Conservation (phyloP, 306 rosid species). For the Vicia sativa region DNA sequence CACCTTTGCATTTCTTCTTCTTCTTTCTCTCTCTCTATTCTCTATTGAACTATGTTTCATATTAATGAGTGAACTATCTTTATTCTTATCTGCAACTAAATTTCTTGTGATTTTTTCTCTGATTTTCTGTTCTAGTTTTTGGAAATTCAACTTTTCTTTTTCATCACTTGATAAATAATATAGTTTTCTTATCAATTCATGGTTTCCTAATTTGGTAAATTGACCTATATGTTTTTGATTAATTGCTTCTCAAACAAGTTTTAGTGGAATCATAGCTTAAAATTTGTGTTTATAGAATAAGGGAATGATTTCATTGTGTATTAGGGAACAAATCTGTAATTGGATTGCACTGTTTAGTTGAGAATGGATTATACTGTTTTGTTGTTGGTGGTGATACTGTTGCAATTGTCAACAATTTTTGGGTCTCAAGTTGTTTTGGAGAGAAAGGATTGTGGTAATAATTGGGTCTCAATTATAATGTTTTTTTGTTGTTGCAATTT, state of each 20-base stretch:
- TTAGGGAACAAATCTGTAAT: slow-evolving; percentile 33
- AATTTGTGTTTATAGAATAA: slow-evolving; percentile 5
- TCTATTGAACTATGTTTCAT: not conserved
- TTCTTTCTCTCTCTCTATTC: slow-evolving; percentile 15
- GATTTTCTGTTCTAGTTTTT: slow-evolving; percentile 39
- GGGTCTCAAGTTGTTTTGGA: slow-evolving; percentile 49
- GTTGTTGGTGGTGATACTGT: slow-evolving; percentile 50
- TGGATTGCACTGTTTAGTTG: slow-evolving; percentile 35
- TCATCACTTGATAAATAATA: slow-evolving; percentile 1
- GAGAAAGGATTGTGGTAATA: slow-evolving; percentile 56
- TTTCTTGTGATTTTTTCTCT: slow-evolving; percentile 29
- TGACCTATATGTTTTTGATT: slow-evolving; percentile 34
- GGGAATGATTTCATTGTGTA: slow-evolving; percentile 43
- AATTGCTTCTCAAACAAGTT: slow-evolving; percentile 13
- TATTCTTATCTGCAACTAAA: slow-evolving; percentile 33
- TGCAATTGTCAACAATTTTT: slow-evolving; percentile 52
- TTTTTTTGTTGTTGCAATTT: slow-evolving; percentile 32
- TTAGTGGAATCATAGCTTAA: slow-evolving; percentile 9
- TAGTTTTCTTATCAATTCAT: slow-evolving; percentile 12
- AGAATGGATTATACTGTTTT: slow-evolving; percentile 51
- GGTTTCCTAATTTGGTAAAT: slow-evolving; percentile 41
- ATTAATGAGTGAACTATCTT: slow-evolving; percentile 14
- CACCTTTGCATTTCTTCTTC: slow-evolving; percentile 28
- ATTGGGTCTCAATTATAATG: slow-evolving; percentile 56
- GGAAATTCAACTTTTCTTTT: slow-evolving; percentile 37